Evolutionary conservation across 2,329 filamentous ascomycete species (phyloP).

Genomic region (Stachybotrys chartarum): DNA sequence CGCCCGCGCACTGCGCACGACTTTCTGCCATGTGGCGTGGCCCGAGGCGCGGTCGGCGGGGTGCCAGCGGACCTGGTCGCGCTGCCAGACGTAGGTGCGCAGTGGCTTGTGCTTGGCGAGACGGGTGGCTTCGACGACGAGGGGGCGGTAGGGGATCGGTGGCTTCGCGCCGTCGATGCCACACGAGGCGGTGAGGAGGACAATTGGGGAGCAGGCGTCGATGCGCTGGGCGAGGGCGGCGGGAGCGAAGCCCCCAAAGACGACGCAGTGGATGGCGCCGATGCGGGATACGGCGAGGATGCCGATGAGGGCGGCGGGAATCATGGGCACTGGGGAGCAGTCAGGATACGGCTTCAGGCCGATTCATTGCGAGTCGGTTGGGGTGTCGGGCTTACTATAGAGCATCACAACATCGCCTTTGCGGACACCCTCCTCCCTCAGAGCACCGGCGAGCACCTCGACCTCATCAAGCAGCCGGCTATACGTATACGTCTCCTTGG

Average conservation of each 20-base stretch:
- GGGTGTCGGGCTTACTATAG: conserved; percentile 57
- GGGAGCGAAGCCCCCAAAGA: conserved; percentile 88
- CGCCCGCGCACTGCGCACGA: conserved; percentile 63
- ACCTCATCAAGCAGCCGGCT: conserved; percentile 69
- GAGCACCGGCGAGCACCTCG: conserved; percentile 70
- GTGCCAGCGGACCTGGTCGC: conserved; percentile 69
- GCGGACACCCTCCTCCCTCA: conserved; percentile 73
- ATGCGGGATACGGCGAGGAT: conserved; percentile 76
- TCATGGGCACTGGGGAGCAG: conserved; percentile 72
- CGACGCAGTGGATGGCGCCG: conserved; percentile 83
- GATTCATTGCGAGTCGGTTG: not conserved
- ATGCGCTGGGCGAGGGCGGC: conserved; percentile 80
- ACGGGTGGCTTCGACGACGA: conserved; percentile 67
- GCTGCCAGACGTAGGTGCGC: conserved; percentile 76
- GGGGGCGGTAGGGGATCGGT: conserved; percentile 66
- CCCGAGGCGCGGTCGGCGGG: conserved; percentile 58
- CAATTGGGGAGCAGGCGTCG: conserved; percentile 68
- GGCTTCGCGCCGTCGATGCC: conserved; percentile 84
- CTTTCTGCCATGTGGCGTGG: conserved; percentile 71
- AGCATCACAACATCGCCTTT: conserved; percentile 84
- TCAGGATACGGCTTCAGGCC: not conserved
- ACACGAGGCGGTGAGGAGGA: conserved; percentile 82
- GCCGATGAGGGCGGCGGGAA: conserved; percentile 79
- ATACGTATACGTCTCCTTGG: conserved; percentile 70
- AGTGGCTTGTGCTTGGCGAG: conserved; percentile 64